A percentile compares a stretch with the other conserved stretches of the same genome.
Evolutionary conservation across 1,139 yeast species (phyloP).

Genomic region (Suhomyces ambrosiae): DNA sequence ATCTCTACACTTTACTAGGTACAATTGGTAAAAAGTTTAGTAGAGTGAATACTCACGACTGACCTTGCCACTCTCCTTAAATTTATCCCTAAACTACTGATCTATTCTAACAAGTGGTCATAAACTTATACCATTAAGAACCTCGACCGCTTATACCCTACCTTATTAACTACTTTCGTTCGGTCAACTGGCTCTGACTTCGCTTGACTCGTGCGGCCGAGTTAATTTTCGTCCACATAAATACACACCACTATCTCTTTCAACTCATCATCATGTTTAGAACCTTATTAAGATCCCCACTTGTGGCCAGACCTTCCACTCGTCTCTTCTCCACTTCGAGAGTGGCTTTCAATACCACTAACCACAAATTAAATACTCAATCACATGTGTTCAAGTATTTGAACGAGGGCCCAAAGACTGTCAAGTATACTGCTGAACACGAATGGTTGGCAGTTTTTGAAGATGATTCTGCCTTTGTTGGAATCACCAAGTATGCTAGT

Average conservation of each 20-base stretch:
- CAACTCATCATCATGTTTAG: slow-evolving; percentile 13
- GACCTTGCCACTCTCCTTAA: no score
- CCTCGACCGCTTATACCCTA: no score
- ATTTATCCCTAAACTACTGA: no score
- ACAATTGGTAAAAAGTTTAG: no score
- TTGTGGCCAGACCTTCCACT: slow-evolving; percentile 12
- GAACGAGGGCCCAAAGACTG: slow-evolving; percentile 50
- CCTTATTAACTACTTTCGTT: no score
- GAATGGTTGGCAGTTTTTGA: slow-evolving; percentile 92
- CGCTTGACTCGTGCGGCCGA: slow-evolving; percentile 3
- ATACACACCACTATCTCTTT: neutral
- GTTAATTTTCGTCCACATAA: slow-evolving; percentile 1
- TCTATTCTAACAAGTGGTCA: no score
- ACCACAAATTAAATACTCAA: slow-evolving; percentile 52
- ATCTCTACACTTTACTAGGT: no score
- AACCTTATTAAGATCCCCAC: slow-evolving; percentile 12
- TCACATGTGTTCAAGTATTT: slow-evolving; percentile 54
- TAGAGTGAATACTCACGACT: no score
- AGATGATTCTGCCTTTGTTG: slow-evolving; percentile 82
- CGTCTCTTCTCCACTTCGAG: slow-evolving; percentile 20
- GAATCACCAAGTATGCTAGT: slow-evolving; percentile 93
- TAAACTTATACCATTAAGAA: no score
- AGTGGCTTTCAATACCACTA: slow-evolving; percentile 35
- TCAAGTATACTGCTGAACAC: slow-evolving; percentile 85
- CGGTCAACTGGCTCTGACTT: neutral